phyloP scores from a whole-genome alignment of 2,329 filamentous ascomycete species.

The Aspergillus bombycis region DNA sequence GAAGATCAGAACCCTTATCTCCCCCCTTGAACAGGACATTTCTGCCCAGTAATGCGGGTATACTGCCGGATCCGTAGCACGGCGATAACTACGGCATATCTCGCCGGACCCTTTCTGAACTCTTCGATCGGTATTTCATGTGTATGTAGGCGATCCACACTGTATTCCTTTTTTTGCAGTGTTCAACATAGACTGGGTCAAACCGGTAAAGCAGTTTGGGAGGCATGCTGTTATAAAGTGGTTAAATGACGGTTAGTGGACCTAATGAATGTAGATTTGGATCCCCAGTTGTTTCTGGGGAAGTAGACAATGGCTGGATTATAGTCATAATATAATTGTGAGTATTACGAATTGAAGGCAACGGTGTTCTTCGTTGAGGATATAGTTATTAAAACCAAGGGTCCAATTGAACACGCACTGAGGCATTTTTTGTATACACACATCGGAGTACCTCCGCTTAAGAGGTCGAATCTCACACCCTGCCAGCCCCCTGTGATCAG shows the following conservation, averaged over 20 bases:
- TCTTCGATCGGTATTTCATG: slow-evolving; percentile 47
- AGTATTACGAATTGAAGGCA: background rate
- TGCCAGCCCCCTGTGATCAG: background rate
- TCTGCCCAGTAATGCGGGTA: slow-evolving; percentile 45
- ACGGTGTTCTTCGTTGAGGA: background rate
- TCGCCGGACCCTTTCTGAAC: slow-evolving; percentile 43
- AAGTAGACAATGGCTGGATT: slow-evolving; percentile 13
- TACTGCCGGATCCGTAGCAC: slow-evolving; percentile 39
- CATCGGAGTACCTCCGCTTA: background rate
- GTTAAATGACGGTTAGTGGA: slow-evolving; percentile 31
- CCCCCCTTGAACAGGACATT: slow-evolving; percentile 42
- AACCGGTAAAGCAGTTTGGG: slow-evolving; percentile 40
- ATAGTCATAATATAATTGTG: background rate
- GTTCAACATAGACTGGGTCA: slow-evolving; percentile 45
- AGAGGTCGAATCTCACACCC: background rate
- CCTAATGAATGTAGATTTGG: slow-evolving; percentile 31
- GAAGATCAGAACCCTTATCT: slow-evolving; percentile 47
- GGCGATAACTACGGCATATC: slow-evolving; percentile 45
- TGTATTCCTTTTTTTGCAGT: slow-evolving; percentile 49
- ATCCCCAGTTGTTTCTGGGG: slow-evolving; percentile 14
- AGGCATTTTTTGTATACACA: background rate
- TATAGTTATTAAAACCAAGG: background rate
- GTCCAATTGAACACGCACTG: background rate
- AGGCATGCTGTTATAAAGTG: slow-evolving; percentile 48
- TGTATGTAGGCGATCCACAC: slow-evolving; percentile 44